Conservation (phyloP, 2,329 filamentous ascomycete species). For the Tolypocladium paradoxum region DNA sequence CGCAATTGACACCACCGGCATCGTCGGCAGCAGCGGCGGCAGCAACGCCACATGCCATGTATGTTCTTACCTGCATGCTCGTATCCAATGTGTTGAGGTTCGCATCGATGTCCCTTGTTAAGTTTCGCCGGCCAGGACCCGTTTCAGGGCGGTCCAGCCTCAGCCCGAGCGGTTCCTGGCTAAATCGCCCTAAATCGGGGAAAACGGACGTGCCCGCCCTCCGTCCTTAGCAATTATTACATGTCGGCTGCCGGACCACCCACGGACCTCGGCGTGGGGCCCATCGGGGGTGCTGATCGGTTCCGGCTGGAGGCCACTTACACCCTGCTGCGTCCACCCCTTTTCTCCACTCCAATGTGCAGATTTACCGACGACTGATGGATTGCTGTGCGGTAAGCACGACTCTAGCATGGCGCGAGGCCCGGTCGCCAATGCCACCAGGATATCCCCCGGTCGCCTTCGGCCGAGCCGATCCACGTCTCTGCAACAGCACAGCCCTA, state of each 20-base stretch:
- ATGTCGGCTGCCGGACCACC: not conserved
- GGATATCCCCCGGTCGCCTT: not conserved
- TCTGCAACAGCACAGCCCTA: not conserved
- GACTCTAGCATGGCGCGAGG: no score
- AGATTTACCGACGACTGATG: no score
- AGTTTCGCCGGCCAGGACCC: not conserved
- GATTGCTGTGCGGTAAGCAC: no score
- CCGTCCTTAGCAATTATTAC: no score
- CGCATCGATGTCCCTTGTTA: no score
- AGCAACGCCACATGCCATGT: constrained; percentile 1
- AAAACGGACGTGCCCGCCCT: not conserved
- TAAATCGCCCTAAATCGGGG: not conserved
- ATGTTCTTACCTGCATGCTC: no score
- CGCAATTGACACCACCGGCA: constrained; percentile 45
- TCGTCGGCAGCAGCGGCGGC: constrained; percentile 1
- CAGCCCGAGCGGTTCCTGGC: not conserved
- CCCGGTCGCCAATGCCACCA: not conserved
- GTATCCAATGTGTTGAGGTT: no score
- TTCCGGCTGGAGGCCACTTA: no score
- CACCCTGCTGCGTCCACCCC: no score
- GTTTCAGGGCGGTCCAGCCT: not conserved
- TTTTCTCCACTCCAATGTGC: no score
- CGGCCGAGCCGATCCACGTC: not conserved
- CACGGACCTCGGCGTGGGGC: not conserved
- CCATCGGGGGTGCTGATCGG: no score